Evolutionary conservation across 306 rosid genomes (phyloP).

Genomic region (Acmispon strigosus): DNA sequence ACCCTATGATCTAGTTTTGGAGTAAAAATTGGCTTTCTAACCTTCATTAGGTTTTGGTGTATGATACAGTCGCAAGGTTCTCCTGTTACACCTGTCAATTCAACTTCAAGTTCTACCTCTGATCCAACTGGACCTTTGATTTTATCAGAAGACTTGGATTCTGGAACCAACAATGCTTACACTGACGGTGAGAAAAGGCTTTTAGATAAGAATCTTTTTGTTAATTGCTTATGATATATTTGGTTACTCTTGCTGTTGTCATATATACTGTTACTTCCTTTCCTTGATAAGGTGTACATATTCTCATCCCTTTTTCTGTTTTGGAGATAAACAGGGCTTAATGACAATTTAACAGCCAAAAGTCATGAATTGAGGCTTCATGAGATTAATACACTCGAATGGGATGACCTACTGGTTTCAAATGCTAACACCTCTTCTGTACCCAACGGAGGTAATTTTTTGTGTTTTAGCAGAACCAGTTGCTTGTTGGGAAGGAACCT

Average conservation of each 20-base stretch:
- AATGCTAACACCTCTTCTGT: conserved; percentile 34
- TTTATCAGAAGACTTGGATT: conserved; percentile 63
- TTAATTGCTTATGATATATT: not conserved
- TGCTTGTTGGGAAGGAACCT: conserved; percentile 18
- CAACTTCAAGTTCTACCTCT: conserved; percentile 61
- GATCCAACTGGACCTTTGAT: conserved; percentile 45
- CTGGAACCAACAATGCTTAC: conserved; percentile 42
- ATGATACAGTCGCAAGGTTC: conserved; percentile 60
- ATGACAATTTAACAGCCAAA: conserved; percentile 34
- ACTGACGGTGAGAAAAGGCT: conserved; percentile 39
- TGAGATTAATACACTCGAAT: conserved; percentile 92
- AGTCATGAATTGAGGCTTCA: conserved; percentile 60
- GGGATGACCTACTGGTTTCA: conserved; percentile 82
- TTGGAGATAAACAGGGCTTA: conserved; percentile 42
- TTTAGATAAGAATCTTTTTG: conserved; percentile 26
- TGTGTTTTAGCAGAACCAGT: conserved; percentile 22
- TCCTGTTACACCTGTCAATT: conserved; percentile 62
- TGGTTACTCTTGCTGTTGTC: not conserved
- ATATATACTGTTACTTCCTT: conserved; percentile 4
- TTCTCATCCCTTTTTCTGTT: conserved; percentile 20
- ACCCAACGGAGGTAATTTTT: conserved; percentile 54
- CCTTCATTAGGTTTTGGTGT: conserved; percentile 22
- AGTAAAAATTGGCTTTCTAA: conserved; percentile 18
- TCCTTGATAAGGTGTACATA: conserved; percentile 11
- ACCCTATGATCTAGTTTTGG: conserved; percentile 14